Evolutionary conservation across 208 protist genomes (phyloP).

Genomic region (Endotrypanum monterogeii): DNA sequence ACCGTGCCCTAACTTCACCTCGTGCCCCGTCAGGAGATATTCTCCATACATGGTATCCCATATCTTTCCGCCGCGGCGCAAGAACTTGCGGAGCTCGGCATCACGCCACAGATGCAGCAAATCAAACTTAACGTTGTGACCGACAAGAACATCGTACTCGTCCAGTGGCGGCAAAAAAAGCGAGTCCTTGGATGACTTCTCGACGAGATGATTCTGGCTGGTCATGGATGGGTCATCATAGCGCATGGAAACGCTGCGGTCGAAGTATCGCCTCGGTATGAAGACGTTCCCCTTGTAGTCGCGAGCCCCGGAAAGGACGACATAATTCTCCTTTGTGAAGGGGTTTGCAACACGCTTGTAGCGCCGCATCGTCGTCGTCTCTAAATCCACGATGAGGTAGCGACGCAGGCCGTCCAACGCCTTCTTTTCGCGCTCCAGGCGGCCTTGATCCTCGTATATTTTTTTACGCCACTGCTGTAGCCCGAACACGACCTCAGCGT

Average conservation of each 20-base stretch:
- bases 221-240: slow-evolving; percentile 84
- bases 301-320: slow-evolving; percentile 87
- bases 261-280: slow-evolving; percentile 85
- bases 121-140: slow-evolving; percentile 95
- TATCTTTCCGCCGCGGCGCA: slow-evolving; percentile 83
- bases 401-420: slow-evolving; percentile 52
- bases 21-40: slow-evolving; percentile 90
- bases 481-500: slow-evolving; percentile 88
- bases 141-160: slow-evolving; percentile 92
- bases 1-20: slow-evolving; percentile 80
- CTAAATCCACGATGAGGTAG: slow-evolving; percentile 89
- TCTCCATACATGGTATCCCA: slow-evolving; percentile 96
- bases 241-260: slow-evolving; percentile 67
- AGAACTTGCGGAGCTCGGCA: slow-evolving; percentile 79
- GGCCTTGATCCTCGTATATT: slow-evolving; percentile 82
- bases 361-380: slow-evolving; percentile 87
- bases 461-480: slow-evolving; percentile 88
- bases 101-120: slow-evolving; percentile 91
- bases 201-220: slow-evolving; percentile 62
- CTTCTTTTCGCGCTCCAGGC: slow-evolving; percentile 76
- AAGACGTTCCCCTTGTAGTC: slow-evolving; percentile 91
- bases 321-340: slow-evolving; percentile 89
- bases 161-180: slow-evolving; percentile 88
- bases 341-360: slow-evolving; percentile 93
- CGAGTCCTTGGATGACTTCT: slow-evolving; percentile 76